Evolutionary conservation across 2,329 filamentous ascomycete genomes (phyloP).

Genomic region (Geosmithia flava): DNA sequence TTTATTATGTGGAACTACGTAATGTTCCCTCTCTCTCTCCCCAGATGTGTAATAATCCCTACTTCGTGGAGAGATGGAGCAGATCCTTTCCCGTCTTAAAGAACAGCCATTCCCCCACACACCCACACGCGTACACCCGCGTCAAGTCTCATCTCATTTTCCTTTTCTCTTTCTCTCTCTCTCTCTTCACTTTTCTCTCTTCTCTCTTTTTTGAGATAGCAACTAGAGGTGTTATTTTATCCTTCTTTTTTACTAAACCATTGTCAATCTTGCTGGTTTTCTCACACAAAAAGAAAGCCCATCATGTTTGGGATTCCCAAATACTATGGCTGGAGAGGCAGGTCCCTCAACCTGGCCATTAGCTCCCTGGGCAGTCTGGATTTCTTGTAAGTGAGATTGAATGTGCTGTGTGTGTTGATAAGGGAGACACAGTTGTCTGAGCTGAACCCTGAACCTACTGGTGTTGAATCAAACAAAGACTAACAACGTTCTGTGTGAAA

Average conservation of each 20-base stretch:
- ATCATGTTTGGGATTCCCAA: constrained; percentile 1
- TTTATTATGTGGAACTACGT: neutral
- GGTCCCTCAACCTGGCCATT: constrained; percentile 6
- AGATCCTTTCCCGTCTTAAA: neutral
- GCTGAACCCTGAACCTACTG: too few species aligned
- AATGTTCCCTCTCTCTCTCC: too few species aligned
- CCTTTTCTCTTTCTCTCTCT: neutral
- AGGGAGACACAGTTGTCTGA: too few species aligned
- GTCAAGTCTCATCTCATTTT: neutral
- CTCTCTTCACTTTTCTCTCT: neutral
- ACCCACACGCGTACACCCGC: neutral
- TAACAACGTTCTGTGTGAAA: neutral
- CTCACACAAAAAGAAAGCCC: neutral
- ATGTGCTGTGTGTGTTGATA: too few species aligned
- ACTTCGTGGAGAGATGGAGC: neutral
- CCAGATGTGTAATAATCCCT: too few species aligned
- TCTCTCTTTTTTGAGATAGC: neutral
- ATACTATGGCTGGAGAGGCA: constrained; percentile 7
- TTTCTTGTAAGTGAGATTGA: constrained; percentile 4
- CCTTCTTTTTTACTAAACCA: neutral
- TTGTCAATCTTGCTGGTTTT: too few species aligned
- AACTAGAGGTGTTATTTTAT: neutral
- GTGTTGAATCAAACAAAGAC: too few species aligned
- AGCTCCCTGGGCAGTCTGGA: constrained; percentile 7
- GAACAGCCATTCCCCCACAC: neutral